Evolutionary conservation across 176 grass and related monocot species (phyloP).

Genomic region (Raddia guianensis): DNA sequence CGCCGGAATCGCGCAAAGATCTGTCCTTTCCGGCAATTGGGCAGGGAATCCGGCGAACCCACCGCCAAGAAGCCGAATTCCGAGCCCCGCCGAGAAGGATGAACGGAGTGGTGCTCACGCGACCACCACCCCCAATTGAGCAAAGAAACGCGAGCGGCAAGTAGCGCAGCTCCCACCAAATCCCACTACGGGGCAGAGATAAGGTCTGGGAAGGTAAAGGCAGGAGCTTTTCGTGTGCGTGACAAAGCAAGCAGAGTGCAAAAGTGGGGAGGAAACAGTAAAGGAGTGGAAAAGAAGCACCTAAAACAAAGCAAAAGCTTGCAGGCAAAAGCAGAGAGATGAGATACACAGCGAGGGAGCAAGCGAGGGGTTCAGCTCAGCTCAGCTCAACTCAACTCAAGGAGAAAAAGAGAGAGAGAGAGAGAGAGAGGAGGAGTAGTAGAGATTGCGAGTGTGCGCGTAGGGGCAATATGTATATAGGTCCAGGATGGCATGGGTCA

Average conservation of each 20-base stretch:
- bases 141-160: constrained; percentile 47
- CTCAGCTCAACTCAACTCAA: not conserved
- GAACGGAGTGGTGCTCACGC: constrained; percentile 2
- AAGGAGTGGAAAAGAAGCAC: constrained; percentile 50
- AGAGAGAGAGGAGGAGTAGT: not conserved
- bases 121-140: constrained; percentile 16
- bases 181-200: constrained; percentile 56
- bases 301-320: constrained; percentile 59
- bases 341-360: not conserved
- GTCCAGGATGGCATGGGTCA: constrained; percentile 51
- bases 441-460: constrained; percentile 34
- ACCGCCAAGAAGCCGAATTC: constrained; percentile 9
- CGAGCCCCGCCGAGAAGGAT: not conserved
- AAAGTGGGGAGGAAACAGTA: constrained; percentile 40
- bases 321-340: constrained; percentile 46
- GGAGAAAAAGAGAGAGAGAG: no score
- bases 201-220: constrained; percentile 55
- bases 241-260: constrained; percentile 61
- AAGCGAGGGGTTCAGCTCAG: not conserved
- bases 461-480: constrained; percentile 42
- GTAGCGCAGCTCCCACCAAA: constrained; percentile 50
- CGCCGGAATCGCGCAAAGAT: constrained; percentile 45
- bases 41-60: constrained; percentile 6
- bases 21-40: constrained; percentile 37
- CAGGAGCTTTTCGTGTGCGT: constrained; percentile 69